Conservation (phyloP, 2,329 filamentous ascomycete genomes). For the Cladosporium oxysporum region DNA sequence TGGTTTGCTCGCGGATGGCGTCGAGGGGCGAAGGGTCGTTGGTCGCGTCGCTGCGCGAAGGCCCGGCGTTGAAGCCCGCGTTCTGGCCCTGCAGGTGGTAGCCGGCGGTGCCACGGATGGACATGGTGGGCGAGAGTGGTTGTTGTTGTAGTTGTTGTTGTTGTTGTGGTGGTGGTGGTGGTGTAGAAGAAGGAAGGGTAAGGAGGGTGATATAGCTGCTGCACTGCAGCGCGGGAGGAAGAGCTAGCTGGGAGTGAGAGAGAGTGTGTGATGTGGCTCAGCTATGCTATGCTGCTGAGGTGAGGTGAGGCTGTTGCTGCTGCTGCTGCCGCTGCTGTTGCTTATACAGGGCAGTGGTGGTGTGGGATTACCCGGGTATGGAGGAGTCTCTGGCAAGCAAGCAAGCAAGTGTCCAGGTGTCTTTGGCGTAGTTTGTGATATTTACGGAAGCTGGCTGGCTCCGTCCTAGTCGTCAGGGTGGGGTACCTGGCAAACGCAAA, state of each 20-base stretch:
- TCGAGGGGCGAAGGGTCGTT: constrained; percentile 78
- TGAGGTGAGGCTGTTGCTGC: constrained; percentile 4
- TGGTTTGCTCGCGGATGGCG: constrained; percentile 88
- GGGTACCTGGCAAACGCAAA: background rate
- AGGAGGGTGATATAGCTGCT: constrained; percentile 6
- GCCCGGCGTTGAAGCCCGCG: constrained; percentile 49
- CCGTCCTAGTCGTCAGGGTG: constrained; percentile 1
- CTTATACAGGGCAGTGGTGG: background rate
- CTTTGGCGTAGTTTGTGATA: background rate
- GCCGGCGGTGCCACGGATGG: constrained; percentile 67
- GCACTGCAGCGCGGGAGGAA: constrained; percentile 17
- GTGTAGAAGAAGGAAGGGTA: background rate
- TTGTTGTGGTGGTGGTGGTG: background rate
- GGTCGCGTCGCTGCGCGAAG: constrained; percentile 59
- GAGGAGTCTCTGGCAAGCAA: background rate
- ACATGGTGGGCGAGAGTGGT: constrained; percentile 46
- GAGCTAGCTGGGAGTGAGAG: background rate
- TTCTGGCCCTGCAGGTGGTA: constrained; percentile 77
- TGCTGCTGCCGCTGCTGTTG: background rate
- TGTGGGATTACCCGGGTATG: background rate
- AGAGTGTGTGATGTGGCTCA: background rate
- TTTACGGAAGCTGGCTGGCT: background rate
- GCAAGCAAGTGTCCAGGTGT: background rate
- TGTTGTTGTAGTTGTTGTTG: background rate
- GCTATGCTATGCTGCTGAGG: constrained; percentile 8